Evolutionary conservation across 1,284 basidiomycete species (phyloP).

Genomic region (Ceratorhiza oryzae-sativae): DNA sequence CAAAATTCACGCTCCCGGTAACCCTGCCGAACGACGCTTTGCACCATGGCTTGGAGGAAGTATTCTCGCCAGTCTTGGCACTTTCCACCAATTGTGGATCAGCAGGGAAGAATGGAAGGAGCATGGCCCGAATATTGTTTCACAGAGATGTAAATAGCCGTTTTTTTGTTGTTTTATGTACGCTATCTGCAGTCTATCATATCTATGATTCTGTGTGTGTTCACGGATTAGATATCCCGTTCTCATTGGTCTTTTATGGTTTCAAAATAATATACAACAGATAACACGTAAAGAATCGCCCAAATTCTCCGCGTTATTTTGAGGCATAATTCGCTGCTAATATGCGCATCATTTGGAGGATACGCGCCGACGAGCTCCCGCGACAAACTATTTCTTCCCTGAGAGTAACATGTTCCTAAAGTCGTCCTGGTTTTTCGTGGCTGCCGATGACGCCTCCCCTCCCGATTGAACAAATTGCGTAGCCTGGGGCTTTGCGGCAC

Average conservation of each 20-base stretch:
- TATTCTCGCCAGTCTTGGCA: slow-evolving; percentile 90
- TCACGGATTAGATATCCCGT: no score
- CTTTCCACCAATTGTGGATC: slow-evolving; percentile 97
- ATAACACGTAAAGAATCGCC: no score
- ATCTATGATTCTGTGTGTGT: no score
- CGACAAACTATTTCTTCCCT: slow-evolving; percentile 19
- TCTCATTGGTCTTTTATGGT: no score
- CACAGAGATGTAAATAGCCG: slow-evolving; percentile 77
- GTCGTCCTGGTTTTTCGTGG: slow-evolving; percentile 21
- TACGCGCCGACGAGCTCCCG: no score
- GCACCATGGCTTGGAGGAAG: slow-evolving; percentile 94
- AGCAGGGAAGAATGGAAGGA: slow-evolving; percentile 92
- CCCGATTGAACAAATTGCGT: background rate
- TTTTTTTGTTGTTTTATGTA: slow-evolving; percentile 8
- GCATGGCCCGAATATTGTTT: slow-evolving; percentile 77
- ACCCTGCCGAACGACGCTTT: slow-evolving; percentile 85
- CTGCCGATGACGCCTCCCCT: background rate
- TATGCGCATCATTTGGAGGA: no score
- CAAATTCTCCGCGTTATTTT: no score
- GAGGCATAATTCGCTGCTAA: no score
- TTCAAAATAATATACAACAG: no score
- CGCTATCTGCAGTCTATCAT: slow-evolving; percentile 15
- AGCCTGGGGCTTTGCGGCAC: slow-evolving; percentile 5
- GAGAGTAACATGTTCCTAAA: slow-evolving; percentile 34
- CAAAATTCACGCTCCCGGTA: slow-evolving; percentile 91